Evolutionary conservation across 139 green algal genomes (phyloP).

Genomic region (Chlamydomonas incerta): DNA sequence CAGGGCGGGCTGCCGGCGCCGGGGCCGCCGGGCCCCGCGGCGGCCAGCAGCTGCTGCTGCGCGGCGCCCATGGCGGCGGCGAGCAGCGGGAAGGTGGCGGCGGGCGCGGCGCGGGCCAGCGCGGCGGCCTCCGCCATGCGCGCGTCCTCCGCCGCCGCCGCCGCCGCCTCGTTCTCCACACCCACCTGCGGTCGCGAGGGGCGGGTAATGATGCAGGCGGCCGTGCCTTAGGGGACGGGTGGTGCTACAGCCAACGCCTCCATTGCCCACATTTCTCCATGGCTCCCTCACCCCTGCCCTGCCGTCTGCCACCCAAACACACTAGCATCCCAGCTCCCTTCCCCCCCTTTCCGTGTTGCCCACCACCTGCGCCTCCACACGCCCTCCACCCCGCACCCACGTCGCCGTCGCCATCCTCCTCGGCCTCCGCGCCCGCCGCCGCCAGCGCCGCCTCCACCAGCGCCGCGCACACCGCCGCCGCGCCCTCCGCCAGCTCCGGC

Average conservation of each 20-base stretch:
- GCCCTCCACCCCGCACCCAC: too few species aligned
- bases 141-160: constrained; percentile 67
- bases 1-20: constrained; percentile 21
- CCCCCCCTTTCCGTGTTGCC: constrained; percentile 44
- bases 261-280: too few species aligned
- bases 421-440: constrained; percentile 23
- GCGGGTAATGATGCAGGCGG: too few species aligned
- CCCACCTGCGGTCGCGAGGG: constrained; percentile 31
- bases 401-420: constrained; percentile 30
- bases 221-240: too few species aligned
- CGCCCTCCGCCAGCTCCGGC: constrained; percentile 24
- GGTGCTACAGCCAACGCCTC: too few species aligned
- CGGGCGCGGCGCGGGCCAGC: constrained; percentile 67
- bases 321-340: too few species aligned
- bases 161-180: constrained; percentile 71
- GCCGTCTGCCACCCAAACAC: too few species aligned
- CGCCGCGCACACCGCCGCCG: constrained; percentile 58
- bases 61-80: constrained; percentile 24
- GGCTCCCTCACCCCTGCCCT: too few species aligned
- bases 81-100: constrained; percentile 64
- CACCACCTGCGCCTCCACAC: too few species aligned
- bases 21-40: neutral
- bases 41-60: constrained; percentile 47
- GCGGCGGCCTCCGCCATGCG: constrained; percentile 68
- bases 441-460: constrained; percentile 62